Evolutionary conservation across 148 eudicot species (phyloP).

Genomic region (Rheum nobile): DNA sequence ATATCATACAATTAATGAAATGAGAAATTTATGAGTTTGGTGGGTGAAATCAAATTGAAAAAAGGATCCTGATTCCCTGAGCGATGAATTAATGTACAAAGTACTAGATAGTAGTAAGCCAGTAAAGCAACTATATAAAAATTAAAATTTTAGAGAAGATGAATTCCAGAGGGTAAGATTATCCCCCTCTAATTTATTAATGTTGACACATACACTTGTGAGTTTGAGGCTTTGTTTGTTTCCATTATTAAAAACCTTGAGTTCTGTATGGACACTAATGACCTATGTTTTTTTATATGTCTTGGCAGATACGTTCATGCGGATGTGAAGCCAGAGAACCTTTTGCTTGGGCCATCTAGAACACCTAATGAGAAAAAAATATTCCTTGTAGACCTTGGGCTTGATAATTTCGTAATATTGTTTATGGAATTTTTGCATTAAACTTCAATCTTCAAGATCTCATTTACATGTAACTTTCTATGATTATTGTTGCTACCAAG

Average conservation of each 20-base stretch:
- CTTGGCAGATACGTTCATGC: constrained; percentile 66
- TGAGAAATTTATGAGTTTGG: too few species aligned
- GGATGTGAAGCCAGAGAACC: constrained; percentile 85
- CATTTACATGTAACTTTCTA: neutral
- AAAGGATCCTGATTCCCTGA: too few species aligned
- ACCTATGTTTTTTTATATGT: neutral
- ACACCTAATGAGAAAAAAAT: constrained; percentile 64
- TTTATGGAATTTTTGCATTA: neutral
- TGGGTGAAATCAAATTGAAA: too few species aligned
- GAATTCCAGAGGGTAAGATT: constrained; percentile 63
- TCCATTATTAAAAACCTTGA: neutral
- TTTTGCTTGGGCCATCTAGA: constrained; percentile 69
- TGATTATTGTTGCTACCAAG: constrained; percentile 33
- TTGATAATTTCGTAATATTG: constrained; percentile 30
- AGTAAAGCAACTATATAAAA: too few species aligned
- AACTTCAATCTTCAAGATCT: constrained; percentile 1
- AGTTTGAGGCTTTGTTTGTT: neutral
- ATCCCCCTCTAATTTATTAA: neutral
- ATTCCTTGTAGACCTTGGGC: constrained; percentile 80
- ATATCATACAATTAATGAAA: too few species aligned
- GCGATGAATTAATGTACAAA: too few species aligned
- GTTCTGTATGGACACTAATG: neutral
- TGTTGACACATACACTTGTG: neutral
- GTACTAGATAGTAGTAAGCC: too few species aligned
- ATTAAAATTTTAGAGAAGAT: constrained; percentile 65